Evolutionary conservation across 768 basidiomycete species (phyloP), one percentile per base, ranked within the genome.

Genomic region (Suillus americanus): DNA sequence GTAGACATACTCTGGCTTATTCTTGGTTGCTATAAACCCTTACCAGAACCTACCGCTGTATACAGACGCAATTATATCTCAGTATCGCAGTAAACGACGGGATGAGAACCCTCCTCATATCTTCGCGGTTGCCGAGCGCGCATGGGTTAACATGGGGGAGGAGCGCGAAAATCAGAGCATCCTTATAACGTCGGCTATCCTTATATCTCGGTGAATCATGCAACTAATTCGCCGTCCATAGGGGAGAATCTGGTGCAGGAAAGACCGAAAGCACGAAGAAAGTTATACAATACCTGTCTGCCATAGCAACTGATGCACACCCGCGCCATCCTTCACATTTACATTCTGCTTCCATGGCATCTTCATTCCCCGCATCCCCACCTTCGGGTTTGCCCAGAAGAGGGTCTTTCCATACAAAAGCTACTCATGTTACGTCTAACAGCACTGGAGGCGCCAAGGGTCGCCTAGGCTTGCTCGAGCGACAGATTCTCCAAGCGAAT

Each of bases 251-350:
- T 9, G 97, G 97, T 41, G 97, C 97, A 4, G 97, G 97, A 51
- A 99, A 99, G 82, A 99, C 97, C 2, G 97, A 99, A 75, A 99
- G 97, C 79, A 93, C 92, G 16, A 99, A 99, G 84, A 99, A 99
- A 73, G 97, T 99, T 71, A 99, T 99, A 62, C 97, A 99, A 75
- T 99, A 99, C 78, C 87, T 99, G 48, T 97, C 97, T 1, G 94
- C 97, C 8, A 98, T 99, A 69, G 97, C 97, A 2, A 87, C 93
- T 13, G 93, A 95, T 70, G 81, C 85, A 2, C 86, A 92, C 70
- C 78, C 80, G 20, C 73, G 82, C 18, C 73, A 82, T 3, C 77
- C 84, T 25, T 85, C 90, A 0, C 90, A 92, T 73, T 85, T 89
- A 9, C 87, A 87, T 56, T 84, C 90, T 5, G 82, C 88, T 2